phyloP scores from a whole-genome alignment of 2,329 filamentous ascomycete genomes.

The Fusarium napiforme region DNA sequence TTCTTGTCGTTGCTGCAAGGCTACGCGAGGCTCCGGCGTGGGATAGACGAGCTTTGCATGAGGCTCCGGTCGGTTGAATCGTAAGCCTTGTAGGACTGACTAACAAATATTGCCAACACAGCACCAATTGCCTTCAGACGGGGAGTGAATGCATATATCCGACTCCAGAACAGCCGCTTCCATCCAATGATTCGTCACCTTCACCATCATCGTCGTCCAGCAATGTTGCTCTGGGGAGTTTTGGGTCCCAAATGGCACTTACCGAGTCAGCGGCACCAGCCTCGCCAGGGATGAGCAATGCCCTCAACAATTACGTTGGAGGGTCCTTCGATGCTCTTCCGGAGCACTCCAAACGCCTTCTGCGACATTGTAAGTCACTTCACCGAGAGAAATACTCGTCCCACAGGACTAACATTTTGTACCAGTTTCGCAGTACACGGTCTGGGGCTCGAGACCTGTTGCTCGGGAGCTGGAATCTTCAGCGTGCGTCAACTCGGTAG shows the following conservation, averaged over 20 bases:
- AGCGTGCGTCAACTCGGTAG: slow-evolving; percentile 39
- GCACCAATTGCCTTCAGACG: slow-evolving; percentile 58
- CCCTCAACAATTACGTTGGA: slow-evolving; percentile 46
- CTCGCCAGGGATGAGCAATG: slow-evolving; percentile 34
- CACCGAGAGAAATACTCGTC: background rate
- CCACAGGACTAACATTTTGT: slow-evolving; percentile 22
- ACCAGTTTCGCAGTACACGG: slow-evolving; percentile 55
- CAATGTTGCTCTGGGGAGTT: slow-evolving; percentile 18
- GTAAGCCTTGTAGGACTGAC: slow-evolving; percentile 25
- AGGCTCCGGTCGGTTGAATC: slow-evolving; percentile 11
- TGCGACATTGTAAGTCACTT: slow-evolving; percentile 45
- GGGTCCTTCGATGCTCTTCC: slow-evolving; percentile 48
- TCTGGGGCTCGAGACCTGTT: slow-evolving; percentile 55
- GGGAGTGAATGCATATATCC: slow-evolving; percentile 56
- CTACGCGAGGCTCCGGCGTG: slow-evolving; percentile 28
- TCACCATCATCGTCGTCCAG: slow-evolving; percentile 34
- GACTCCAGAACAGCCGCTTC: slow-evolving; percentile 39
- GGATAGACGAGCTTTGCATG: slow-evolving; percentile 41
- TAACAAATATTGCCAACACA: slow-evolving; percentile 44
- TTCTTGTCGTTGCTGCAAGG: slow-evolving; percentile 34
- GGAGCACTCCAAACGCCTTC: slow-evolving; percentile 45
- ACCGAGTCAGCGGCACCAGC: slow-evolving; percentile 27
- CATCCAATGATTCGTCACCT: slow-evolving; percentile 41
- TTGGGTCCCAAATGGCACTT: slow-evolving; percentile 27
- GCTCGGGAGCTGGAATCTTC: slow-evolving; percentile 49